Percentiles rank a stretch among this genome's conserved stretches.
Evolutionary conservation across 2,329 filamentous ascomycete genomes (phyloP).

Genomic region (Cladosporium sp.): DNA sequence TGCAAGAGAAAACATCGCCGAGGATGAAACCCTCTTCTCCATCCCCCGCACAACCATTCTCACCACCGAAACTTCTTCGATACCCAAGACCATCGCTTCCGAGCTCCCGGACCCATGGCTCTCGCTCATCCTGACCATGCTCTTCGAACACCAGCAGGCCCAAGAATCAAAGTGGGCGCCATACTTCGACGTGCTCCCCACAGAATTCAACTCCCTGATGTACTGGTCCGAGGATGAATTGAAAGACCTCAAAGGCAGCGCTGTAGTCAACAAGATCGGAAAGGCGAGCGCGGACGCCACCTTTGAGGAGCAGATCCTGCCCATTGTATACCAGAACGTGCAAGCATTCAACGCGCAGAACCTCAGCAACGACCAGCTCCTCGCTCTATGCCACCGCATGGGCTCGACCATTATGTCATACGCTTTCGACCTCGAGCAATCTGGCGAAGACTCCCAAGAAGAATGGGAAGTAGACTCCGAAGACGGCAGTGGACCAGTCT

Average conservation of each 20-base stretch:
- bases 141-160: slow-evolving; percentile 66
- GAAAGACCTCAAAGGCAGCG: slow-evolving; percentile 68
- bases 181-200: slow-evolving; percentile 73
- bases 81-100: slow-evolving; percentile 45
- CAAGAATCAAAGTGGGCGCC: slow-evolving; percentile 65
- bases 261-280: slow-evolving; percentile 73
- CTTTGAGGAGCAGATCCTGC: slow-evolving; percentile 57
- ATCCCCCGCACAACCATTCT: slow-evolving; percentile 71
- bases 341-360: slow-evolving; percentile 37
- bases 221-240: slow-evolving; percentile 76
- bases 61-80: slow-evolving; percentile 65
- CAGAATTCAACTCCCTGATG: slow-evolving; percentile 77
- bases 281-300: slow-evolving; percentile 65
- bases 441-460: slow-evolving; percentile 47
- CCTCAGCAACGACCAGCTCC: slow-evolving; percentile 43
- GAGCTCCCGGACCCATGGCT: slow-evolving; percentile 44
- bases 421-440: slow-evolving; percentile 72
- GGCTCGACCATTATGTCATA: slow-evolving; percentile 90
- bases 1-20: slow-evolving; percentile 63
- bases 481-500: slow-evolving; percentile 34
- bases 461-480: slow-evolving; percentile 41
- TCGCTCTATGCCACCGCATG: slow-evolving; percentile 68
- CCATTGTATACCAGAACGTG: slow-evolving; percentile 44
- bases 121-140: slow-evolving; percentile 70
- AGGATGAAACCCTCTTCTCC: slow-evolving; percentile 75